phyloP scores from a whole-genome alignment of 306 rosid species.

The Trifolium fragiferum region DNA sequence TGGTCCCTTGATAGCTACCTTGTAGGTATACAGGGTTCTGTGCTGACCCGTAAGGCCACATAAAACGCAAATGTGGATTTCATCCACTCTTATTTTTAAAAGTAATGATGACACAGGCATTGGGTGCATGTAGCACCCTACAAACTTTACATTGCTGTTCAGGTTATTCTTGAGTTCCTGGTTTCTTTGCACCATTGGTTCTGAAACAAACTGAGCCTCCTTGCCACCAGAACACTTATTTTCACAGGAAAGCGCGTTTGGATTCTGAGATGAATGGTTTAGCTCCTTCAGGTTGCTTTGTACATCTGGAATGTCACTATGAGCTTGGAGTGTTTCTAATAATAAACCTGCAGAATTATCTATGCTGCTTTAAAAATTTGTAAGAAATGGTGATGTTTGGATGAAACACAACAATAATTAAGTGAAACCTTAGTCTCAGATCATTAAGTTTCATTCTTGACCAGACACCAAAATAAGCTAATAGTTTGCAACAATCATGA shows the following conservation, averaged over 20 bases:
- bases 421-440: background rate
- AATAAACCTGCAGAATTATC: conserved; percentile 48
- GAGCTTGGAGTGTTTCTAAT: conserved; percentile 46
- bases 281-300: conserved; percentile 41
- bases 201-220: conserved; percentile 47
- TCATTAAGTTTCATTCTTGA: conserved; percentile 9
- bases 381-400: conserved; percentile 29
- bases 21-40: conserved; percentile 68
- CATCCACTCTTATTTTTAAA: conserved; percentile 56
- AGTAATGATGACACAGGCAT: conserved; percentile 67
- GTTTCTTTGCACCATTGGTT: conserved; percentile 42
- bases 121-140: conserved; percentile 81
- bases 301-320: conserved; percentile 46
- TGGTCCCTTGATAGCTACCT: conserved; percentile 56
- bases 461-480: conserved; percentile 18
- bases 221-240: conserved; percentile 43
- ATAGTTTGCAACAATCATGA: conserved; percentile 29
- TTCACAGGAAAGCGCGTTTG: conserved; percentile 35
- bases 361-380: conserved; percentile 31
- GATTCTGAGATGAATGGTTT: conserved; percentile 46
- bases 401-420: conserved; percentile 8
- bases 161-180: conserved; percentile 51
- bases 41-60: conserved; percentile 62
- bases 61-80: conserved; percentile 66
- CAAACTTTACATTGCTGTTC: conserved; percentile 53